phyloP scores from a whole-genome alignment of 164 flowering plant species.

The Tetrastigma voinierianum region DNA sequence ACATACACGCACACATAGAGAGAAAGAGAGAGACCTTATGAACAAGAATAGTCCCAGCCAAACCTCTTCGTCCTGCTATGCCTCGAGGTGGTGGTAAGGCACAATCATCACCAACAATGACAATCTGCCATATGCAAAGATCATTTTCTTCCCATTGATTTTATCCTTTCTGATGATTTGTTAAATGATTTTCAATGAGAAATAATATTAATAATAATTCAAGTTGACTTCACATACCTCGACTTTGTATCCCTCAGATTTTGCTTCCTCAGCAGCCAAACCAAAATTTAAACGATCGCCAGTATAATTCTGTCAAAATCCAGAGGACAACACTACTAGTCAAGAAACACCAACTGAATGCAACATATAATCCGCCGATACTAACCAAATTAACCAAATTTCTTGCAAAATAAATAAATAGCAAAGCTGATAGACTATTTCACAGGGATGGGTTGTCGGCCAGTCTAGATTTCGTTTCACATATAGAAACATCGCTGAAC shows the following conservation, averaged over 20 bases:
- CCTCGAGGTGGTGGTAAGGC: constrained; percentile 97
- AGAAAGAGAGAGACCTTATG: constrained; percentile 63
- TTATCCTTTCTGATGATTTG: neutral
- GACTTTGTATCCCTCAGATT: constrained; percentile 86
- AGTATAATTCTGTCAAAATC: constrained; percentile 74
- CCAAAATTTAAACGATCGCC: constrained; percentile 98
- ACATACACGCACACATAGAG: neutral
- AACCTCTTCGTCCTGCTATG: constrained; percentile 91
- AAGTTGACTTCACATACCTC: constrained; percentile 50
- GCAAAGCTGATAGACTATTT: neutral
- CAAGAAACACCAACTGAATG: constrained; percentile 1
- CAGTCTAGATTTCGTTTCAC: constrained; percentile 3
- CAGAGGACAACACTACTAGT: constrained; percentile 4
- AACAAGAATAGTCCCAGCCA: constrained; percentile 94
- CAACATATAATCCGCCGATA: neutral
- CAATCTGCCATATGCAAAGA: constrained; percentile 46
- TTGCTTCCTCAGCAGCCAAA: constrained; percentile 96
- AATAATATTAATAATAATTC: too few species aligned
- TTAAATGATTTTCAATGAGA: neutral
- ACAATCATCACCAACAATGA: constrained; percentile 98
- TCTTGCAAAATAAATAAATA: neutral
- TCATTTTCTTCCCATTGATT: neutral
- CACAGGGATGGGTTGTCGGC: neutral
- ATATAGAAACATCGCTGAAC: neutral
- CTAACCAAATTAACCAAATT: neutral